Conservation (phyloP, 257 asterid species). For the Handroanthus guayacan region DNA sequence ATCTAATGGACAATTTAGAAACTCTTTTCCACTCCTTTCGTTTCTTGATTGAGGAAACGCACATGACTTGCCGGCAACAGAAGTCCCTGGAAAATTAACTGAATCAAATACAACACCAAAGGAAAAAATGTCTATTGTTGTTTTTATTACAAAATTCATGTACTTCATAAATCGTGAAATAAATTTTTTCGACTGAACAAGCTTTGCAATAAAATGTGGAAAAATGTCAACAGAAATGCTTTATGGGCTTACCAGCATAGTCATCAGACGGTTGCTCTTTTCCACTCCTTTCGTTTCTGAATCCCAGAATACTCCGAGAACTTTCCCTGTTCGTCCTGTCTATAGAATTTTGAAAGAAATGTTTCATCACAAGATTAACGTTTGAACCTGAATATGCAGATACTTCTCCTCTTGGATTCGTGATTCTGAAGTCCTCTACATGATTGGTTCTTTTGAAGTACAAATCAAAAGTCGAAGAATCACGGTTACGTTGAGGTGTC, state of each 20-base stretch:
- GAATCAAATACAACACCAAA: slow-evolving; percentile 4
- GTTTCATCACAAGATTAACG: slow-evolving; percentile 38
- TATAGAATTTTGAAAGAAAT: slow-evolving; percentile 38
- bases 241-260: slow-evolving; percentile 49
- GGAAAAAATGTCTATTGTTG: neutral
- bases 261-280: slow-evolving; percentile 44
- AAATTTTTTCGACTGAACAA: neutral
- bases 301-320: slow-evolving; percentile 35
- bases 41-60: slow-evolving; percentile 37
- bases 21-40: too few species aligned
- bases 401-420: slow-evolving; percentile 33
- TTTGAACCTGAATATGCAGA: slow-evolving; percentile 40
- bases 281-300: slow-evolving; percentile 35
- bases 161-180: too few species aligned
- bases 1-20: slow-evolving; percentile 35
- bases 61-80: slow-evolving; percentile 31
- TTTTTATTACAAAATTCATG: neutral
- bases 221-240: neutral
- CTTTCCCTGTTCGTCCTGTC: slow-evolving; percentile 35
- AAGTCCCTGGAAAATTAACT: slow-evolving; percentile 46
- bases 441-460: slow-evolving; percentile 30
- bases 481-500: slow-evolving; percentile 32
- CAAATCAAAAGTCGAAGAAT: slow-evolving; percentile 35
- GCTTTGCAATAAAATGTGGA: slow-evolving; percentile 21
- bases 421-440: slow-evolving; percentile 42